Conservation (phyloP, 805 yeast species). For the Pichia pseudocactophila region DNA sequence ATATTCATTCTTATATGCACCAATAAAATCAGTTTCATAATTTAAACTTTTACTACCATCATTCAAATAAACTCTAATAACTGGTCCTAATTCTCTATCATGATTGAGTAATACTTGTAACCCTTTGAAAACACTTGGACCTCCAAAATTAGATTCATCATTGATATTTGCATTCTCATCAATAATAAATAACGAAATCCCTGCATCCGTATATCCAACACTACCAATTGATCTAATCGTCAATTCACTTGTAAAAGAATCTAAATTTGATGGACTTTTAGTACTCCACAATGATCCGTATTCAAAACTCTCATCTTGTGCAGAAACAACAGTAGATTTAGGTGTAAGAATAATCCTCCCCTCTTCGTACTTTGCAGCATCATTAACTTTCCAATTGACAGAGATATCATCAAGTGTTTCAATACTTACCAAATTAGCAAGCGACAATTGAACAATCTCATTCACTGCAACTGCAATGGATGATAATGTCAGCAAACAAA, state of each 20-base stretch:
- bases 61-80: slow-evolving; percentile 48
- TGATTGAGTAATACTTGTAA: slow-evolving; percentile 51
- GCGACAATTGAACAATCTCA: slow-evolving; percentile 13
- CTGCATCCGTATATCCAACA: slow-evolving; percentile 42
- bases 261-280: slow-evolving; percentile 18
- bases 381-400: slow-evolving; percentile 36
- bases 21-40: slow-evolving; percentile 19
- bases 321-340: slow-evolving; percentile 21
- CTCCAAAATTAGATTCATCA: slow-evolving; percentile 36
- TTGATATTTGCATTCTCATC: slow-evolving; percentile 24
- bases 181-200: slow-evolving; percentile 51
- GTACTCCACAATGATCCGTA: slow-evolving; percentile 39
- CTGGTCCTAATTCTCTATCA: slow-evolving; percentile 35
- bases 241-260: slow-evolving; percentile 41
- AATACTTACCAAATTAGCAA: slow-evolving; percentile 21
- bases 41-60: slow-evolving; percentile 42
- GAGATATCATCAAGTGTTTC: slow-evolving; percentile 28
- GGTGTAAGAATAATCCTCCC: slow-evolving; percentile 51
- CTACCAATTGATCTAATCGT: slow-evolving; percentile 55
- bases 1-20: slow-evolving; percentile 32
- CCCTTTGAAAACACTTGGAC: slow-evolving; percentile 55
- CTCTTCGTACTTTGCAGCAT: slow-evolving; percentile 33
- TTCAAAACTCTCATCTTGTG: slow-evolving; percentile 15
- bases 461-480: neutral
- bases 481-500: neutral